Evolutionary conservation across 169 alveolate genomes (phyloP).

Genomic region (Plasmodium knowlesi): DNA sequence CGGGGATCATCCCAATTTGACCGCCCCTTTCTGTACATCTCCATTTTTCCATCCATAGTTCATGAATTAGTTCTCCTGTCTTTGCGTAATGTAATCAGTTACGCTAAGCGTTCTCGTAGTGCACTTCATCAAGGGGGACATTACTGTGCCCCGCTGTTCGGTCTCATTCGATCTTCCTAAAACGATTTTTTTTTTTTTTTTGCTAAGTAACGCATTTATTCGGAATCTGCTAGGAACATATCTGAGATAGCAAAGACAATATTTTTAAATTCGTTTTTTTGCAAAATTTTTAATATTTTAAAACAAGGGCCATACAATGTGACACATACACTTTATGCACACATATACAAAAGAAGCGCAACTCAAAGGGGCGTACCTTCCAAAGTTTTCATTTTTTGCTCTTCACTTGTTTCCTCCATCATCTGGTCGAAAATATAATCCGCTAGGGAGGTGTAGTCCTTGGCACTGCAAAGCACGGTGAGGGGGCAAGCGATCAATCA

Average conservation of each 20-base stretch:
- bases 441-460: slow-evolving; percentile 25
- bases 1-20: background rate
- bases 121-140: background rate
- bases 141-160: background rate
- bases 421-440: slow-evolving; percentile 51
- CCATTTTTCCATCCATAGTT: background rate
- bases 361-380: slow-evolving; percentile 29
- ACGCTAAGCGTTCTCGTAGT: background rate
- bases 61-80: background rate
- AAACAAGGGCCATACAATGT: background rate
- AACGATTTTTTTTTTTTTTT: background rate
- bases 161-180: background rate
- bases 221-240: slow-evolving; percentile 8
- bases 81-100: background rate
- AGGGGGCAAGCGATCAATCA: background rate
- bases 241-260: background rate
- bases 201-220: background rate
- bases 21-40: background rate
- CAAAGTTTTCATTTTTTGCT: background rate
- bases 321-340: background rate
- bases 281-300: background rate
- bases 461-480: background rate
- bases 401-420: slow-evolving; percentile 42
- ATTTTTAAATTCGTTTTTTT: background rate
- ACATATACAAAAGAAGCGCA: background rate